Percentiles rank a stretch among this genome's conserved stretches.
Conservation (phyloP, 2,329 filamentous ascomycete species). For the Phialemoniopsis sp. region DNA sequence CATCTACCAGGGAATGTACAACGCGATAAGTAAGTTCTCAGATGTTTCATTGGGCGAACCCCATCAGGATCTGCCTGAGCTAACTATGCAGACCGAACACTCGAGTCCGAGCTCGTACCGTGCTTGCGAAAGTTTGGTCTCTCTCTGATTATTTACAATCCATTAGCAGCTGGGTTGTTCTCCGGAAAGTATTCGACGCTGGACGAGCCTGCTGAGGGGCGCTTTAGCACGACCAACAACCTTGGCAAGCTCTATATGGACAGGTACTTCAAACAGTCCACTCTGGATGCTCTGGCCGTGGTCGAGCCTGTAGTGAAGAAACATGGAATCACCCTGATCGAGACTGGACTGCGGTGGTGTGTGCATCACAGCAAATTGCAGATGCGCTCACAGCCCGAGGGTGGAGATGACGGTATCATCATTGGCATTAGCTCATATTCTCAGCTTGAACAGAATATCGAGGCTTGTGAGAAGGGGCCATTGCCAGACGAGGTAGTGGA, state of each 20-base stretch:
- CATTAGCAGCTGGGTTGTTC: conserved; percentile 67
- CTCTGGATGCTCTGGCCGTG: conserved; percentile 52
- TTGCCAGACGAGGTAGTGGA: conserved; percentile 28
- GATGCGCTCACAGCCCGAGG: too few relatives aligned
- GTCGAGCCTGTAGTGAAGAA: conserved; percentile 61
- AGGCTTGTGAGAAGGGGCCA: conserved; percentile 30
- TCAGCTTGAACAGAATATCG: conserved; percentile 28
- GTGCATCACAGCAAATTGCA: conserved; percentile 58
- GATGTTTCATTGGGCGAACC: too few relatives aligned
- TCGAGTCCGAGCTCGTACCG: conserved; percentile 64
- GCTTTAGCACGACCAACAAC: conserved; percentile 7
- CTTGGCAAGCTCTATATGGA: conserved; percentile 44
- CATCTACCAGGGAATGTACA: conserved; percentile 75
- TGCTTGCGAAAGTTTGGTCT: conserved; percentile 64
- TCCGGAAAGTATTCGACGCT: conserved; percentile 47
- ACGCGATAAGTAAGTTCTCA: too few relatives aligned
- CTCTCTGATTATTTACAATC: conserved; percentile 70
- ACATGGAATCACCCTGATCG: conserved; percentile 60
- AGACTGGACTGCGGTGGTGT: conserved; percentile 65
- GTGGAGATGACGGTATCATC: conserved; percentile 32
- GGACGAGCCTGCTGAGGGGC: conserved; percentile 18
- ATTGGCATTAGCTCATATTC: conserved; percentile 25
- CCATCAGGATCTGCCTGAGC: too few relatives aligned
- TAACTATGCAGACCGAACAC: conserved; percentile 31
- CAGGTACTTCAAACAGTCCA: conserved; percentile 61